Conservation (phyloP, 2,329 filamentous ascomycete species). For the Microdochium bolleyi region DNA sequence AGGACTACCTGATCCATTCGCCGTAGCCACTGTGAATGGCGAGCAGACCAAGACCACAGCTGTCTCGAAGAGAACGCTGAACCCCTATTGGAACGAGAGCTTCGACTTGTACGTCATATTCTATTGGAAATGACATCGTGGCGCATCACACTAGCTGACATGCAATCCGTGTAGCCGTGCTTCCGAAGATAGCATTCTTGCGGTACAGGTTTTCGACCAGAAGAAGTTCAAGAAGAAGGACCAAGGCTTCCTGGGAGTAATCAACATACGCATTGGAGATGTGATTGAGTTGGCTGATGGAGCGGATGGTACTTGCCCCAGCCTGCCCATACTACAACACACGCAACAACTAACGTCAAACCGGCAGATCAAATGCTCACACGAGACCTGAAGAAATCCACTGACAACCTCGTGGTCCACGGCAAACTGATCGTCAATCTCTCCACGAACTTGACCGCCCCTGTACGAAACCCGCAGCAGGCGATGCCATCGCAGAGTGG, state of each 20-base stretch:
- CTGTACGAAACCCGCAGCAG: slow-evolving; percentile 45
- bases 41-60: slow-evolving; percentile 98
- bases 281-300: slow-evolving; percentile 85
- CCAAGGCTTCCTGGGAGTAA: slow-evolving; percentile 94
- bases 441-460: slow-evolving; percentile 76
- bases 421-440: slow-evolving; percentile 96
- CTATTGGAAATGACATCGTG: neutral
- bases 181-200: slow-evolving; percentile 91
- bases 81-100: slow-evolving; percentile 99
- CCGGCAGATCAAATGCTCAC: slow-evolving; percentile 95
- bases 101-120: slow-evolving; percentile 78
- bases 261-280: slow-evolving; percentile 93
- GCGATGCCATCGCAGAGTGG: slow-evolving; percentile 7
- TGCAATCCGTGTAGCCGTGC: slow-evolving; percentile 54
- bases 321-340: neutral
- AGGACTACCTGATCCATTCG: slow-evolving; percentile 98
- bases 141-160: neutral
- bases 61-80: slow-evolving; percentile 94
- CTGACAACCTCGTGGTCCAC: slow-evolving; percentile 94
- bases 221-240: slow-evolving; percentile 99
- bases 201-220: slow-evolving; percentile 98
- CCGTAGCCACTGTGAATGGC: slow-evolving; percentile 92
- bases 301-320: slow-evolving; percentile 66
- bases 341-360: slow-evolving; percentile 6
- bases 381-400: slow-evolving; percentile 92